phyloP scores from a whole-genome alignment of 116 monocot species.

The Posidonia oceanica region DNA sequence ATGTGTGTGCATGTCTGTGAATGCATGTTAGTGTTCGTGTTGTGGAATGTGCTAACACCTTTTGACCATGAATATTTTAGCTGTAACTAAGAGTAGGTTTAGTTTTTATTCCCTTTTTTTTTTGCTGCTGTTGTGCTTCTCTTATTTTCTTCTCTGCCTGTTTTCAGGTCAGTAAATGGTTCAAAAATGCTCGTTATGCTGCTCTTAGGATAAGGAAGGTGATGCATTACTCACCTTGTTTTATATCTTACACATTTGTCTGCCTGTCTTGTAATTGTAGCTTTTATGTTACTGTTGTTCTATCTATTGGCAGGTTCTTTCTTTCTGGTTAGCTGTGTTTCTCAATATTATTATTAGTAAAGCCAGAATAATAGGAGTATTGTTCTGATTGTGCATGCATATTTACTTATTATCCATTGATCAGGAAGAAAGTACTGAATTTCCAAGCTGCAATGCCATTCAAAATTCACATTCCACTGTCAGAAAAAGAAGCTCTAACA shows the following conservation, averaged over 20 bases:
- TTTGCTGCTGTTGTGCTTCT: background rate
- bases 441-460: background rate
- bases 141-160: background rate
- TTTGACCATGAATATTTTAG: too few relatives aligned
- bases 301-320: background rate
- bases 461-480: background rate
- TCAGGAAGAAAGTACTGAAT: background rate
- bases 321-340: background rate
- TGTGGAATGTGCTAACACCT: too few relatives aligned
- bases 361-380: background rate
- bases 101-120: too few relatives aligned
- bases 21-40: too few relatives aligned
- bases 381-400: too few relatives aligned
- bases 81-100: too few relatives aligned
- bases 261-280: background rate
- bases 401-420: background rate
- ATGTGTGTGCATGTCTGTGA: too few relatives aligned
- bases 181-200: slow-evolving; percentile 73
- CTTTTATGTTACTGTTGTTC: background rate
- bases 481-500: background rate
- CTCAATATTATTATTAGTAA: background rate
- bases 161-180: slow-evolving; percentile 67
- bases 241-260: background rate
- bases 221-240: background rate
- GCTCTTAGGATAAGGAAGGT: slow-evolving; percentile 70